Evolutionary conservation across 352 stramenopile species (phyloP).

Genomic region (Elongisporangium senticosum): DNA sequence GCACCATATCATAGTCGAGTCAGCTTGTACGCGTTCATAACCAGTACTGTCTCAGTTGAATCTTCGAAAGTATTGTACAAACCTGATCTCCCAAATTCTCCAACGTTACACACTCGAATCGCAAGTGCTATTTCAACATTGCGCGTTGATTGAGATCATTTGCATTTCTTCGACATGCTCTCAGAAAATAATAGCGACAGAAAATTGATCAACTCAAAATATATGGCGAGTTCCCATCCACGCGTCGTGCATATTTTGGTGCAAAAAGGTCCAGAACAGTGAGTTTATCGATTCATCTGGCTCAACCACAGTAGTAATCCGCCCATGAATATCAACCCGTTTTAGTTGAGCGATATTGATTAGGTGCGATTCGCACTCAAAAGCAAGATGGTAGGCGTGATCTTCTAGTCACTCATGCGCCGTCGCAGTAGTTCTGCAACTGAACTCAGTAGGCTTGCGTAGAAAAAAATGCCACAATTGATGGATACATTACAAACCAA

Average conservation of each 20-base stretch:
- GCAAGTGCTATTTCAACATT: constrained; percentile 1
- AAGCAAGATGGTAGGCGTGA: constrained; percentile 17
- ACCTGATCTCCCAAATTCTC: not conserved
- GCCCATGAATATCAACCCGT: constrained; percentile 3
- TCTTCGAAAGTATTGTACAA: not conserved
- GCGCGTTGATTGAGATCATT: not conserved
- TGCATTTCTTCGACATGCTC: not conserved
- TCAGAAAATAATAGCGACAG: constrained; percentile 6
- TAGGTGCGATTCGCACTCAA: constrained; percentile 6
- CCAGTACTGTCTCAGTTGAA: constrained; percentile 3
- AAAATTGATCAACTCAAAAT: constrained; percentile 7
- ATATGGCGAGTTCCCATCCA: constrained; percentile 5
- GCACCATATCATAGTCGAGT: constrained; percentile 9
- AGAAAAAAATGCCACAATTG: constrained; percentile 17
- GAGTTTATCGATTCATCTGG: constrained; percentile 4
- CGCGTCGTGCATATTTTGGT: constrained; percentile 6
- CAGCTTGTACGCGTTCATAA: constrained; percentile 9
- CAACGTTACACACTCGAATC: not conserved
- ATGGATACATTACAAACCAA: constrained; percentile 30
- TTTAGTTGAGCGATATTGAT: not conserved
- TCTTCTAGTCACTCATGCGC: constrained; percentile 18
- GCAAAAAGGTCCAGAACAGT: constrained; percentile 4
- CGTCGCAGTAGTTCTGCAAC: constrained; percentile 6
- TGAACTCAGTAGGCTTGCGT: constrained; percentile 18
- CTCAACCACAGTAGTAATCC: constrained; percentile 3